Percentiles rank a stretch among this genome's conserved stretches.
These are phyloP conservation scores for Ramalina peruviana DNA, from an alignment of 495 filamentous ascomycete genomes.

Conservation along the genomic window DNA sequence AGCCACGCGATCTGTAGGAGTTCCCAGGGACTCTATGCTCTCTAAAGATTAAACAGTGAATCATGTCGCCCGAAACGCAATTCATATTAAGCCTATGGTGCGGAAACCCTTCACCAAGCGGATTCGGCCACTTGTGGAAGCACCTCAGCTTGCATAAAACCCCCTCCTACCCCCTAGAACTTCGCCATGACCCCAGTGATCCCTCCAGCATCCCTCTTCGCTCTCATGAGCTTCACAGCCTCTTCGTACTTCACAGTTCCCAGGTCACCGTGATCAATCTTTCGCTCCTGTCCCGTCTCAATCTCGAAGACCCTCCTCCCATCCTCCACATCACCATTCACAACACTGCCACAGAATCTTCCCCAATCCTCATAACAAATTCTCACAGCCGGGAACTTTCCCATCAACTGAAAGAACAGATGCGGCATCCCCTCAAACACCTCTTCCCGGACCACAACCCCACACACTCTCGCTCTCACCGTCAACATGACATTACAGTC, in stretches of 20 bases:
- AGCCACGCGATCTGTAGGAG: too few species aligned
- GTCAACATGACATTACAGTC: constrained; percentile 58
- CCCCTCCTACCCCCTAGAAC: not conserved
- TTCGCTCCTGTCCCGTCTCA: constrained; percentile 36
- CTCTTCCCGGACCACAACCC: too few species aligned
- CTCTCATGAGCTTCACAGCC: not conserved
- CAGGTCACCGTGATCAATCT: constrained; percentile 23
- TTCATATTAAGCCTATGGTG: too few species aligned
- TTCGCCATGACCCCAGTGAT: not conserved
- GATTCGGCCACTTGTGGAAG: too few species aligned
- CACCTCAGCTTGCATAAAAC: too few species aligned
- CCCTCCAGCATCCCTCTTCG: not conserved
- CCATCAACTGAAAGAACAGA: too few species aligned
- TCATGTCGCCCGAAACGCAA: too few species aligned
- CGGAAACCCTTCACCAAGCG: too few species aligned
- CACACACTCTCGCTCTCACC: too few species aligned
- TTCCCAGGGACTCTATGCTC: too few species aligned
- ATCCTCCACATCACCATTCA: constrained; percentile 18
- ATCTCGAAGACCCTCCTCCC: constrained; percentile 39
- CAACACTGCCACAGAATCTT: constrained; percentile 36
- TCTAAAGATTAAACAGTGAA: too few species aligned
- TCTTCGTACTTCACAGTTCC: not conserved
- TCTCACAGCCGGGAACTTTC: not conserved
- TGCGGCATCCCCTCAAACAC: too few species aligned
- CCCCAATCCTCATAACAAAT: constrained; percentile 42